These are phyloP conservation scores for Cruciata laevipes DNA, from an alignment of 257 asterid species.

Conservation along the genomic window DNA sequence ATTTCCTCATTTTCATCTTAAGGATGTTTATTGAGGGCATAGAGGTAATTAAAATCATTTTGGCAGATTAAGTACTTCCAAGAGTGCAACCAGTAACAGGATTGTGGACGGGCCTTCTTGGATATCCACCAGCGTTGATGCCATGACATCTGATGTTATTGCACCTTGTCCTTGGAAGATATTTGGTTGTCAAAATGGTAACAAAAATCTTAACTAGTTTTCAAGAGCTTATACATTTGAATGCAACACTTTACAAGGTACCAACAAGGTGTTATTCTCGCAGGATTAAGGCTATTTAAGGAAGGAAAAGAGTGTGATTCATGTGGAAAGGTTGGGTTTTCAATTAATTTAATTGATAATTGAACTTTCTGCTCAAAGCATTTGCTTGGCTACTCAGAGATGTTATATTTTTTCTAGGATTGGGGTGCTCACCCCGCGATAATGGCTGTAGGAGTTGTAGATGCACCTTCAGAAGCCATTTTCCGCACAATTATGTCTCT, in stretches of 20 bases:
- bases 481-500: conserved; percentile 91
- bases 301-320: conserved; percentile 72
- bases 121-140: conserved; percentile 42
- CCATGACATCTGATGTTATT: conserved; percentile 68
- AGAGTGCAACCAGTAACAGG: conserved; percentile 35
- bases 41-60: background rate
- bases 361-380: background rate
- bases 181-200: conserved; percentile 83
- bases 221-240: background rate
- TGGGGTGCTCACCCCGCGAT: conserved; percentile 83
- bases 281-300: conserved; percentile 86
- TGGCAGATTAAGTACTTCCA: conserved; percentile 54
- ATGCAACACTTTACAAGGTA: background rate
- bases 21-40: background rate
- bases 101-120: conserved; percentile 35
- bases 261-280: conserved; percentile 16
- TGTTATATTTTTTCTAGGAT: conserved; percentile 21
- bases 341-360: conserved; percentile 2
- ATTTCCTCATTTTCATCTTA: background rate
- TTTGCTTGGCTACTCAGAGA: conserved; percentile 5
- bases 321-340: conserved; percentile 43
- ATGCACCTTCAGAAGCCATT: conserved; percentile 86
- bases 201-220: background rate
- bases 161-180: conserved; percentile 89
- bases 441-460: conserved; percentile 96